phyloP scores from a whole-genome alignment of 345 rosid genomes.

The Punica granatum region DNA sequence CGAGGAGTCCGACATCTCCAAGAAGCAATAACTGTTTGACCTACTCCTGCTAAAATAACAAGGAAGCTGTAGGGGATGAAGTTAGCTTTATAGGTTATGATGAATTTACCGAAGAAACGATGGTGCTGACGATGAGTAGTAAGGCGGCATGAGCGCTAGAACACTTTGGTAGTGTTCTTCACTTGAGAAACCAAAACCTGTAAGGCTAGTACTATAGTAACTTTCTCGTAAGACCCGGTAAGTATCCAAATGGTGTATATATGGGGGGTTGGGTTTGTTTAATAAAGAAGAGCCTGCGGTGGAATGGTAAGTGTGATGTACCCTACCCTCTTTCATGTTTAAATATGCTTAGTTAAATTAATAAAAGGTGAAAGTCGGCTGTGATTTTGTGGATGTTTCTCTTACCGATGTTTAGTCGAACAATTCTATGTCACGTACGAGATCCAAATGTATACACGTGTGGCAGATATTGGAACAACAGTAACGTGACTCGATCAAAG shows the following conservation, averaged over 20 bases:
- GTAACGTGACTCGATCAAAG: too few species aligned
- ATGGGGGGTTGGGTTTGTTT: background rate
- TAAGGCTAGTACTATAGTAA: background rate
- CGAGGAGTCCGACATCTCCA: slow-evolving; percentile 43
- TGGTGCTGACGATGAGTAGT: background rate
- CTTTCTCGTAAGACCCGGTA: background rate
- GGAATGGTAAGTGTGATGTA: background rate
- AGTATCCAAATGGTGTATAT: background rate
- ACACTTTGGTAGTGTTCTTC: background rate
- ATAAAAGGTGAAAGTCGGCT: too few species aligned
- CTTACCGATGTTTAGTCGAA: too few species aligned
- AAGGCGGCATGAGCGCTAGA: background rate
- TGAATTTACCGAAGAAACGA: background rate
- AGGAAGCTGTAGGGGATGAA: background rate
- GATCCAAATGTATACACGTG: too few species aligned
- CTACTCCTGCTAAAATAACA: background rate
- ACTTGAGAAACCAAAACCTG: background rate
- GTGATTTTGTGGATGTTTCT: too few species aligned
- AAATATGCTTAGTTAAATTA: too few species aligned
- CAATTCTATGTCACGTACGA: too few species aligned
- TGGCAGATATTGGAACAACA: too few species aligned
- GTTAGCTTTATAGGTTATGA: background rate
- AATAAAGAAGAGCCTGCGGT: background rate
- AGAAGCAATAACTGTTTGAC: slow-evolving; percentile 25
- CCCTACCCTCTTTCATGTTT: too few species aligned